Conservation (phyloP, 345 rosid genomes). For the Euphorbia peplus region DNA sequence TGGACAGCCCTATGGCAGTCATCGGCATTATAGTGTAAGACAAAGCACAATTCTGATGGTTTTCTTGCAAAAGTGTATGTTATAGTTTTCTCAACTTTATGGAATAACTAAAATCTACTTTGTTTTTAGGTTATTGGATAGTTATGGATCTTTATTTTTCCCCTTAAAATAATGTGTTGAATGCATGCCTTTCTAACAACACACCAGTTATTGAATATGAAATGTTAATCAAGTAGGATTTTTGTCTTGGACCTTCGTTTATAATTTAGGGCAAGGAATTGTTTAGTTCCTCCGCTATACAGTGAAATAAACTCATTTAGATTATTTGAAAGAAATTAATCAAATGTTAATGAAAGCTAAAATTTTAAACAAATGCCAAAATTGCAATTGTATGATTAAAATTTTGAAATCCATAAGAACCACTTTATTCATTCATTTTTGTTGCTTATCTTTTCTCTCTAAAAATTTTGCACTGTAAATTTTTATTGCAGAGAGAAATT, state of each 20-base stretch:
- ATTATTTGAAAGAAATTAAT: no score
- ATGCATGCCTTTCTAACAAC: not conserved
- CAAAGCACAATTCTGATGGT: not conserved
- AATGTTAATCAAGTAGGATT: not conserved
- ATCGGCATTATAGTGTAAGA: slow-evolving; percentile 79
- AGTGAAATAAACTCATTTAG: no score
- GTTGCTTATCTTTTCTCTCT: no score
- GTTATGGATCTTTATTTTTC: not conserved
- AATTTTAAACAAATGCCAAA: no score
- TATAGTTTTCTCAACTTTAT: not conserved
- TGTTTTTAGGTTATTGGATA: not conserved
- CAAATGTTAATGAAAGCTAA: no score
- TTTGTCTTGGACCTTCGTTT: not conserved
- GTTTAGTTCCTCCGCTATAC: no score
- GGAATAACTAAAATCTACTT: not conserved
- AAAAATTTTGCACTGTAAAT: no score
- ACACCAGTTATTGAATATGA: not conserved
- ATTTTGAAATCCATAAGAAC: no score
- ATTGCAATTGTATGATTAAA: no score
- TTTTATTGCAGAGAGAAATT: no score
- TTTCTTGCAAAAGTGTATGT: not conserved
- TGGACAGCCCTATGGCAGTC: slow-evolving; percentile 75
- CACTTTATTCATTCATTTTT: no score
- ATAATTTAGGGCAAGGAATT: no score
- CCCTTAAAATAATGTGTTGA: not conserved